Percentiles rank a stretch among this genome's conserved stretches.
These are phyloP conservation scores for Mycena crocata DNA, from an alignment of 768 basidiomycete species.

Conservation along the genomic window DNA sequence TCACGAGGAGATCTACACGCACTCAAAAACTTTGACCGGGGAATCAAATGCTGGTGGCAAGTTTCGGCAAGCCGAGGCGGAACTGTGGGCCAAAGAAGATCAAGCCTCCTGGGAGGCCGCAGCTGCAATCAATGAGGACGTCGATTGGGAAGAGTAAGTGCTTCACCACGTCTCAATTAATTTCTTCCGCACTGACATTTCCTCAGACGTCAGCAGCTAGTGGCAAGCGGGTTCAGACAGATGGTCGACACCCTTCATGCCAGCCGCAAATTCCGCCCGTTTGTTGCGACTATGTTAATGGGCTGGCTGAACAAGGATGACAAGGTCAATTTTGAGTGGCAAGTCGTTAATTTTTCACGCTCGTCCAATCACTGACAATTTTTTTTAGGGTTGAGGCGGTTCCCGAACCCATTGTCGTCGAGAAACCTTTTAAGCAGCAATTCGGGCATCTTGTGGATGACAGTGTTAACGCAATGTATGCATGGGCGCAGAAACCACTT, in stretches of 20 bases:
- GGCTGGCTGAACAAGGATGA: conserved; percentile 7
- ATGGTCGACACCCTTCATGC: conserved; percentile 12
- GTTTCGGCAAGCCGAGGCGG: conserved; percentile 16
- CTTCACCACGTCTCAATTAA: background rate
- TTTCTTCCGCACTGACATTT: background rate
- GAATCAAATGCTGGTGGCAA: no score
- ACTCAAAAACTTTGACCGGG: no score
- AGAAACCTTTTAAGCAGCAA: background rate
- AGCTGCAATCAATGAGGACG: conserved; percentile 5
- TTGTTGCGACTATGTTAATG: conserved; percentile 14
- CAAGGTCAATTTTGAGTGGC: conserved; percentile 8
- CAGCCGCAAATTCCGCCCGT: conserved; percentile 22
- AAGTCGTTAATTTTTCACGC: background rate
- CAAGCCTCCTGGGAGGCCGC: conserved; percentile 19
- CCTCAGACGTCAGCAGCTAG: conserved; percentile 20
- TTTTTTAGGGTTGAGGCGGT: conserved; percentile 8
- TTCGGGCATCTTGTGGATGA: background rate
- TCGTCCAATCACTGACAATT: background rate
- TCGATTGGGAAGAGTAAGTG: conserved; percentile 23
- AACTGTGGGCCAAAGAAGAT: conserved; percentile 22
- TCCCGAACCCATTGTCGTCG: background rate
- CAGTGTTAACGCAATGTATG: background rate
- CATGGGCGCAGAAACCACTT: conserved; percentile 22
- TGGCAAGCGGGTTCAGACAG: conserved; percentile 4
- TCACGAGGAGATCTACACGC: no score